Evolutionary conservation across 768 basidiomycete genomes (phyloP).

Genomic region (Leccinum truebloodii): DNA sequence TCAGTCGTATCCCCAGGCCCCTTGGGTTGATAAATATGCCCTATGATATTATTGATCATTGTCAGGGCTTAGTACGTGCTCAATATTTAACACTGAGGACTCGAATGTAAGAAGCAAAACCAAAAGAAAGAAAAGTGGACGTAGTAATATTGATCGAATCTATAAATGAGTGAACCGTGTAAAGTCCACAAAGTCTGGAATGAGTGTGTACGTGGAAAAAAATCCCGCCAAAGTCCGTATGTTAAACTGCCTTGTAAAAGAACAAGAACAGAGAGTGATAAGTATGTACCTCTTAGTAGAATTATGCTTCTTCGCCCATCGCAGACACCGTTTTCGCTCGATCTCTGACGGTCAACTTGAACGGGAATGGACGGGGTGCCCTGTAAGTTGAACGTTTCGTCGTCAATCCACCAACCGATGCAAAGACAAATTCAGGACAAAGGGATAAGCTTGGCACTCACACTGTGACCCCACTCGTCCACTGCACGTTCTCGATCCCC

Average conservation of each 20-base stretch:
- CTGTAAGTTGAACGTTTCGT: background rate
- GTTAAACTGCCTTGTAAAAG: background rate
- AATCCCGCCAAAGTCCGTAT: background rate
- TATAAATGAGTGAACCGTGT: background rate
- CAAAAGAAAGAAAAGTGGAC: background rate
- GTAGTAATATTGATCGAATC: background rate
- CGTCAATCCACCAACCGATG: background rate
- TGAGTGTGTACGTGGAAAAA: background rate
- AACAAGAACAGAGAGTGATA: background rate
- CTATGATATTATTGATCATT: background rate
- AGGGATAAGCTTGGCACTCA: background rate
- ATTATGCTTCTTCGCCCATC: background rate
- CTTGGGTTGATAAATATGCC: background rate
- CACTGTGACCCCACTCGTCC: conserved; percentile 5
- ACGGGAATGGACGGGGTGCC: conserved; percentile 3
- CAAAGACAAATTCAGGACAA: background rate
- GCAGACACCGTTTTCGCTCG: background rate
- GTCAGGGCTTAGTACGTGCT: background rate
- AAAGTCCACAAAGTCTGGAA: background rate
- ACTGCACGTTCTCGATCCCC: conserved; percentile 2
- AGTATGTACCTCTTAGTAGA: background rate
- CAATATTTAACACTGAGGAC: background rate
- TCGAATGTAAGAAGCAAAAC: background rate
- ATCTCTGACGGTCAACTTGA: conserved; percentile 3
- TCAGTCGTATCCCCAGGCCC: background rate